Evolutionary conservation across 116 monocot species (phyloP).

Genomic region (Phalaenopsis hybrid): DNA sequence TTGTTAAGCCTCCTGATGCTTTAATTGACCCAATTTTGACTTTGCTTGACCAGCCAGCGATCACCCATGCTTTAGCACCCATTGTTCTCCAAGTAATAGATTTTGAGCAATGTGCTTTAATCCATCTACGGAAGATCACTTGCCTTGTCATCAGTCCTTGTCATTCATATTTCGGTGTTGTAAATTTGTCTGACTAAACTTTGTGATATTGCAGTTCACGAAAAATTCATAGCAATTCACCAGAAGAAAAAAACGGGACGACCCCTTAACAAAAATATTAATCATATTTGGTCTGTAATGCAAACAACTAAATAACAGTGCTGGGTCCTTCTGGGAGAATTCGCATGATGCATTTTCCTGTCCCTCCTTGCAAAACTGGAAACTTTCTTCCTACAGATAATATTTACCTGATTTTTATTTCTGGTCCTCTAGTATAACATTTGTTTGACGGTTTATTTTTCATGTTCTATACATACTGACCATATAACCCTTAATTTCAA

Average conservation of each 20-base stretch:
- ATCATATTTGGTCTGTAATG: background rate
- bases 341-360: background rate
- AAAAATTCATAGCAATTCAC: background rate
- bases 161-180: background rate
- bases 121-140: background rate
- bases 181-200: background rate
- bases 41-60: background rate
- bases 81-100: background rate
- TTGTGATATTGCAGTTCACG: background rate
- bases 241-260: background rate
- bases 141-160: background rate
- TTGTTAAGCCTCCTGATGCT: no score
- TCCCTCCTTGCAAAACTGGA: background rate
- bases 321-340: background rate
- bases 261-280: background rate
- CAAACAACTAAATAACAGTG: background rate
- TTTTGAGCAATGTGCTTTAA: background rate
- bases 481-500: constrained; percentile 4
- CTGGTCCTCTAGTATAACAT: background rate
- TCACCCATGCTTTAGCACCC: no score
- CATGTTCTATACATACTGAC: background rate
- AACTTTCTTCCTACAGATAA: background rate
- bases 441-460: background rate
- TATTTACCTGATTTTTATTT: background rate
- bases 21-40: no score